These are phyloP conservation scores for Aspergillus aculeatus DNA, from an alignment of 2,329 filamentous ascomycete species.

Conservation along the genomic window DNA sequence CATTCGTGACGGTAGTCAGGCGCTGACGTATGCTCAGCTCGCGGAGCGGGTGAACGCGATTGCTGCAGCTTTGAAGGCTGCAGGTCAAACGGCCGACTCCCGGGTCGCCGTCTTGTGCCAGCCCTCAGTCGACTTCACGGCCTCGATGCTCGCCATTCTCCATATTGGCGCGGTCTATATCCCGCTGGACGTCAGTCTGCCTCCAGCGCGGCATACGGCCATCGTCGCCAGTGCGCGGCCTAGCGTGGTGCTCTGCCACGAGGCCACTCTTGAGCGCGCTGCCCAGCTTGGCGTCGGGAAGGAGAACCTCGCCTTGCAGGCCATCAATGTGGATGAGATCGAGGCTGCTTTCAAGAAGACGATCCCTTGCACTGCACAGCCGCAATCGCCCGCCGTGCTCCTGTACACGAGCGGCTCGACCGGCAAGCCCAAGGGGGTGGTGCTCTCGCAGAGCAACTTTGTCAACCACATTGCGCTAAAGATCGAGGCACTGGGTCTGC, in stretches of 20 bases:
- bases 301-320: background rate
- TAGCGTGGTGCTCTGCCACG: background rate
- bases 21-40: background rate
- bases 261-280: background rate
- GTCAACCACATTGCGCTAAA: background rate
- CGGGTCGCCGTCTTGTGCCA: constrained; percentile 14
- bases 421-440: background rate
- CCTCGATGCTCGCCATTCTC: constrained; percentile 7
- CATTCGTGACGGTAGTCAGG: background rate
- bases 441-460: background rate
- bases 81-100: background rate
- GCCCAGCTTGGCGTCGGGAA: background rate
- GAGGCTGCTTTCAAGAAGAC: too few relatives aligned
- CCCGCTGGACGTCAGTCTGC: constrained; percentile 37
- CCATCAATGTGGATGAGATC: background rate
- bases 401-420: constrained; percentile 11
- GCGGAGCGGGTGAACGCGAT: background rate
- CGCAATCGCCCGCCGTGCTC: background rate
- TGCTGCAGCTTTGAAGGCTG: constrained; percentile 12
- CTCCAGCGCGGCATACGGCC: background rate
- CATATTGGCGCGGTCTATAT: constrained; percentile 35
- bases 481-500: too few relatives aligned
- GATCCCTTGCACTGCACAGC: too few relatives aligned
- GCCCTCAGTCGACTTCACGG: background rate
- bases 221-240: too few relatives aligned